Evolutionary conservation across 2,329 filamentous ascomycete genomes (phyloP), one percentile per base, ranked within the genome.

Genomic region (Exophiala oligosperma): DNA sequence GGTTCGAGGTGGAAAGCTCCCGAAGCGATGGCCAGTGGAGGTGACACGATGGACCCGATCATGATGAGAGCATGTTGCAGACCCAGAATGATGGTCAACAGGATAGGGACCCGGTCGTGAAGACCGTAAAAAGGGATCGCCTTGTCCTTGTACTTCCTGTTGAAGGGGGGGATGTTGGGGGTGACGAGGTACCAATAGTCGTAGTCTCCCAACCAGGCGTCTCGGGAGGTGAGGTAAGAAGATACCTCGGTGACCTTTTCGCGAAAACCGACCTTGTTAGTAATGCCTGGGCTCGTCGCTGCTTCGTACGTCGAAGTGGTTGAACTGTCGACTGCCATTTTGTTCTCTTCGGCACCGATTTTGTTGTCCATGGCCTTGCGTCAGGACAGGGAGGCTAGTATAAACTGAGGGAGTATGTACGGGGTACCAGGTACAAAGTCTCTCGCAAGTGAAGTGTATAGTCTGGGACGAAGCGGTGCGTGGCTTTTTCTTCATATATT

Each of bases 71-170:
- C 81, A 71, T 94, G 90, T 67, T 94, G 90, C 52, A 94, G 84
- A 17, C 90, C 90, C 1, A 94, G 81, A 1, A 94, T 77, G 2
- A 92, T 70, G 8, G 87, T 88, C 17, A 94, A 77, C 6, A 92
- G 69, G 7, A 93, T 83, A 3, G 90, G 90, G 81, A 94, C 90
- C 56, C 76, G 77, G 72, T 92, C 89, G 66, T 93, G 83, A 40
- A 93, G 84, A n/a, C 90, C 90, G 68, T 93, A 94, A 73, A 95
- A 94, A 0, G 90, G 90, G 32, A 88, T 84, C n/a, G 81, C 77
- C 63, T 76, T 74, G 35, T 72, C 61, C 74, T 72, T 50, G 75
- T 75, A 60, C 72, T 63, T 71, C 64, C 75, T 70, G 47, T 78
- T 80, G 70, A 82, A 73, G 56, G 82, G 82, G 1, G 80, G 80